These are phyloP conservation scores for Triticum monococcum DNA, from an alignment of 176 grass and related monocot genomes.

Conservation along the genomic window DNA sequence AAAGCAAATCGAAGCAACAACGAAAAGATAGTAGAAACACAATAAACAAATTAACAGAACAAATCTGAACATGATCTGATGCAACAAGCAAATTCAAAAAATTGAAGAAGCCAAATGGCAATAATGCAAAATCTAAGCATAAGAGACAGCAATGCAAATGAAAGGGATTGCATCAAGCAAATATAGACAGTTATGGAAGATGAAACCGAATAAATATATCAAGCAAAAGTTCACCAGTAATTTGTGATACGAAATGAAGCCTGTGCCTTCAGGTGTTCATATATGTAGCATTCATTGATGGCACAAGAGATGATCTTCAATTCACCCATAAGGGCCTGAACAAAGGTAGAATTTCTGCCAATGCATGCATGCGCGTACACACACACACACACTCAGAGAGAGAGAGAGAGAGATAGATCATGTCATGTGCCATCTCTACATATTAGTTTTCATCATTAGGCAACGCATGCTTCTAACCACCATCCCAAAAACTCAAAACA, in stretches of 20 bases:
- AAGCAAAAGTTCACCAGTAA: not conserved
- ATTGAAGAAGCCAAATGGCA: not conserved
- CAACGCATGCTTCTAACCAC: not conserved
- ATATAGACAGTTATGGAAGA: not conserved
- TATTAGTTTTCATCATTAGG: constrained; percentile 29
- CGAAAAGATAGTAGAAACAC: not conserved
- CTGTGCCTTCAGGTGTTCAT: not conserved
- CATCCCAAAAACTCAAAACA: not conserved
- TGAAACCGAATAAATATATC: not conserved
- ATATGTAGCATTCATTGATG: constrained; percentile 11
- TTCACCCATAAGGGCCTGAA: too few species aligned
- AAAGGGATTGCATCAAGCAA: not conserved
- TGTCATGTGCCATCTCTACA: not conserved
- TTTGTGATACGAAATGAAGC: not conserved
- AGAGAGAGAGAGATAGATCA: too few species aligned
- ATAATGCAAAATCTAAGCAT: not conserved
- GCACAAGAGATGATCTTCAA: not conserved
- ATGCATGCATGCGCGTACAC: not conserved
- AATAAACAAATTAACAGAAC: not conserved
- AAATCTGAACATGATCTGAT: not conserved
- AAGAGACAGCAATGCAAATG: not conserved
- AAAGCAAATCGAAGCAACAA: not conserved
- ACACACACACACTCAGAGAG: too few species aligned
- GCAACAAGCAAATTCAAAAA: not conserved
- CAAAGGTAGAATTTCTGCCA: not conserved